A percentile compares a stretch with the other conserved stretches of the same genome.
Evolutionary conservation across 805 yeast genomes (phyloP).

Genomic region (Schizosaccharomyces lindneri): DNA sequence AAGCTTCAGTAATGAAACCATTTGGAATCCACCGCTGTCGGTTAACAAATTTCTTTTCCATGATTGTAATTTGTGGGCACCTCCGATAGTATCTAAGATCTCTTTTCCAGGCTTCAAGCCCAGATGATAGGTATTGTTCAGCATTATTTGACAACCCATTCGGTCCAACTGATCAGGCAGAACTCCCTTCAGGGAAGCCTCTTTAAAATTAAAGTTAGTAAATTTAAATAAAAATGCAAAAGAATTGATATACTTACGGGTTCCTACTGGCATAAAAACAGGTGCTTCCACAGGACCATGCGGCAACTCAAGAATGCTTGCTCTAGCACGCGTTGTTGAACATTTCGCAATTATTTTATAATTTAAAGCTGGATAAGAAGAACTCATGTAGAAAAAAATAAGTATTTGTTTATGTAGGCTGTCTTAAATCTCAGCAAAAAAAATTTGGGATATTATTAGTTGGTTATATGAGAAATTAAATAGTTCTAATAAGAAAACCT

Average conservation of each 20-base stretch:
- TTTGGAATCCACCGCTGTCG: slow-evolving; percentile 14
- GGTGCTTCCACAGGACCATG: not conserved
- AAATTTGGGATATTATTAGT: too few relatives aligned
- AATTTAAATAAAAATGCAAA: slow-evolving; percentile 7
- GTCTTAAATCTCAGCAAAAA: too few relatives aligned
- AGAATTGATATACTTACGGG: slow-evolving; percentile 25
- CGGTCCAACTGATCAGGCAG: slow-evolving; percentile 19
- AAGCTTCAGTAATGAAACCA: slow-evolving; percentile 21
- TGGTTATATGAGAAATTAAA: not conserved
- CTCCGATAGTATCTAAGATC: slow-evolving; percentile 19
- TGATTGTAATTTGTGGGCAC: slow-evolving; percentile 19
- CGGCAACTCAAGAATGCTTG: slow-evolving; percentile 14
- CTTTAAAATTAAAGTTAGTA: slow-evolving; percentile 12
- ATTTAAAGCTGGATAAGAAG: slow-evolving; percentile 12
- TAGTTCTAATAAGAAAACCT: not conserved
- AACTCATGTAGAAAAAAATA: too few relatives aligned
- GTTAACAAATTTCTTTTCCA: slow-evolving; percentile 22
- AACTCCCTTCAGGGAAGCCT: slow-evolving; percentile 22
- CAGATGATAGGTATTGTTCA: slow-evolving; percentile 22
- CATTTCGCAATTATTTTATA: slow-evolving; percentile 20
- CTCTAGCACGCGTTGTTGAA: slow-evolving; percentile 20
- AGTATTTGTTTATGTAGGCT: too few relatives aligned
- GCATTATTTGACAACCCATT: slow-evolving; percentile 19
- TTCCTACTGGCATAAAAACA: slow-evolving; percentile 11
- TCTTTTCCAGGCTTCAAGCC: slow-evolving; percentile 22